Evolutionary conservation across 1,139 yeast genomes (phyloP), one percentile per base, ranked within the genome.

Genomic region (Magnusiomyces suaveolens): DNA sequence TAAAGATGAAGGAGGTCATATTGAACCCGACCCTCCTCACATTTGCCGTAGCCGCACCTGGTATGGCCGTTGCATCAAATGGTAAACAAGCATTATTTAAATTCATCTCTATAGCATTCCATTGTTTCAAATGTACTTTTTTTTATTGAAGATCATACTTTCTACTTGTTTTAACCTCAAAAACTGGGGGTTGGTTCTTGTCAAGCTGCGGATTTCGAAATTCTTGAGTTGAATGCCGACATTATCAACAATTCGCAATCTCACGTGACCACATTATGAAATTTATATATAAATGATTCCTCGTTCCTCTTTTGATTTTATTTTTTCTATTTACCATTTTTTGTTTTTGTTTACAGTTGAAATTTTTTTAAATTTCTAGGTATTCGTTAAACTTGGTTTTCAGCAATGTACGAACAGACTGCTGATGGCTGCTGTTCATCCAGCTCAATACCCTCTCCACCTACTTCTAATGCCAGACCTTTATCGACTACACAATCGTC

Each of bases 21-120:
- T 41, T 20, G 41, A 39, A 2, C 36, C 56, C 12, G 48, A 39
- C 6, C 48, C 48, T 6, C 63, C 62, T 2, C 58, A 60, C 41
- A 60, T 57, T 43, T 64, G 67, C 50, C 54, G 60, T 12, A 53
- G 60, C 8, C 57, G 67, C 21, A 56, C 64, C 2, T 64, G 67
- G 67, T 64, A 63, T 48, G 67, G 67, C 39, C 60, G 64, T 32
- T 64, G 67, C 50, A 46, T 61, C 23, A 65, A 63, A 46, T 63
- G 61, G 46, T 43, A 39, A 33, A 14, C 14, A 14, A 36, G n/a
- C 33, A 25, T 36, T 36, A 26, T 41, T 41, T 48, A 18, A 6
- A 12, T 46, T 4, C 43, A 18, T 18, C 16, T n/a, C 32, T 23
- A 25, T 25, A 20, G 25, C 12, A n/a, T 20, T 12, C 12, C 24